Conservation (phyloP, 2,329 filamentous ascomycete genomes). For the Rhexocercosporidium sp. region DNA sequence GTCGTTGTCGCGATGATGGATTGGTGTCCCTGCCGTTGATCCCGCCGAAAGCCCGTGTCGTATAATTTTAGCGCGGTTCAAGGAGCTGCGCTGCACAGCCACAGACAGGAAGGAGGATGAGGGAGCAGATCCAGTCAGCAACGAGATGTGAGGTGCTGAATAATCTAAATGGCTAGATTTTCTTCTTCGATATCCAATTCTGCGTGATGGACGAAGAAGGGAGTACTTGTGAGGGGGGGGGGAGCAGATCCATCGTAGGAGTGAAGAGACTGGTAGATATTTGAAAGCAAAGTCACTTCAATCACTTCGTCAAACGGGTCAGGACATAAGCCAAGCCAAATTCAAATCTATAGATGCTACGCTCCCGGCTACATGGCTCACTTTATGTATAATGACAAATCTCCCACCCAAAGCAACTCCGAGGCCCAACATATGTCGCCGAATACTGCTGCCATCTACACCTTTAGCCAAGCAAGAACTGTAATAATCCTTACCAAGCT, state of each 20-base stretch:
- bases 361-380: not conserved
- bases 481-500: not conserved
- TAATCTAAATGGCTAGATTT: not conserved
- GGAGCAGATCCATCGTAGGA: not conserved
- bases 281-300: not conserved
- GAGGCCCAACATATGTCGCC: not conserved
- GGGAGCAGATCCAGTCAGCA: not conserved
- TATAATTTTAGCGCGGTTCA: constrained; percentile 24
- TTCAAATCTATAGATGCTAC: not conserved
- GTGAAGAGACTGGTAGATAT: not conserved
- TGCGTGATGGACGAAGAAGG: not conserved
- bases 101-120: constrained; percentile 18
- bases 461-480: not conserved
- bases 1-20: constrained; percentile 29
- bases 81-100: constrained; percentile 29
- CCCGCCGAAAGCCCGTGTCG: constrained; percentile 21
- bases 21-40: constrained; percentile 22
- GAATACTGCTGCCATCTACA: not conserved
- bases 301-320: not conserved
- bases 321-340: not conserved
- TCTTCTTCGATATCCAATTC: not conserved
- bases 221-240: not conserved
- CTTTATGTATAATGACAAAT: not conserved
- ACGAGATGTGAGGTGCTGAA: not conserved
- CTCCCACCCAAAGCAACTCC: not conserved